Evolutionary conservation across 768 basidiomycete genomes (phyloP).

Genomic region (Termitomyces sp.): DNA sequence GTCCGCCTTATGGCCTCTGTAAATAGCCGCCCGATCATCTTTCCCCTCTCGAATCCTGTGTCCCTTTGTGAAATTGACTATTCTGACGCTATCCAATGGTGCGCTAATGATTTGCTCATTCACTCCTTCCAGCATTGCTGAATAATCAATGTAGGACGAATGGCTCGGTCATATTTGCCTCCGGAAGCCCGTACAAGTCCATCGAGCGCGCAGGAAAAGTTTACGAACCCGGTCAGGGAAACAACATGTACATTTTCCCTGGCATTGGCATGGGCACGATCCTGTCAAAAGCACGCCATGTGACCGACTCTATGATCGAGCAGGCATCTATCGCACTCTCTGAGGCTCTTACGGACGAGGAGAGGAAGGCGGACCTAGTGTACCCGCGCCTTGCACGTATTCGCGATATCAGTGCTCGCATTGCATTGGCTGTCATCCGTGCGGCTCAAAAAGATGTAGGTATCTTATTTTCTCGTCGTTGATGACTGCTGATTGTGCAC

Average conservation of each 20-base stretch:
- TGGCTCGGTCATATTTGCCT: constrained; percentile 65
- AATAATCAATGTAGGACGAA: constrained; percentile 43
- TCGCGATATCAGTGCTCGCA: constrained; percentile 56
- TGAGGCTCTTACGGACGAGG: constrained; percentile 49
- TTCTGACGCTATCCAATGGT: constrained; percentile 55
- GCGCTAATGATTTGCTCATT: constrained; percentile 6
- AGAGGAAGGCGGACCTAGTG: constrained; percentile 47
- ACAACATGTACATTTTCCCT: constrained; percentile 74
- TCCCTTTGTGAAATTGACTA: constrained; percentile 58
- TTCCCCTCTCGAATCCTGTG: constrained; percentile 76
- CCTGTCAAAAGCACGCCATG: constrained; percentile 47
- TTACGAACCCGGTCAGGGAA: constrained; percentile 69
- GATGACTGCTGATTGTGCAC: background rate
- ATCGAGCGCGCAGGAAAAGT: constrained; percentile 40
- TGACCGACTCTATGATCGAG: constrained; percentile 70
- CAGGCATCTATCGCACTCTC: constrained; percentile 59
- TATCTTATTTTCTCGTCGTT: background rate
- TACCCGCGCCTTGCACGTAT: constrained; percentile 68
- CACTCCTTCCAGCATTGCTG: background rate
- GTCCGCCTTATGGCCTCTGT: constrained; percentile 58
- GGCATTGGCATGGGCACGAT: constrained; percentile 60
- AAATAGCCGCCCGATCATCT: constrained; percentile 72
- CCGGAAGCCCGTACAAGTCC: constrained; percentile 63
- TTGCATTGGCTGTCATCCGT: constrained; percentile 59
- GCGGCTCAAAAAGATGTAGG: constrained; percentile 60